Evolutionary conservation across 2,329 filamentous ascomycete genomes (phyloP).

Genomic region (Verticillium isaacii): DNA sequence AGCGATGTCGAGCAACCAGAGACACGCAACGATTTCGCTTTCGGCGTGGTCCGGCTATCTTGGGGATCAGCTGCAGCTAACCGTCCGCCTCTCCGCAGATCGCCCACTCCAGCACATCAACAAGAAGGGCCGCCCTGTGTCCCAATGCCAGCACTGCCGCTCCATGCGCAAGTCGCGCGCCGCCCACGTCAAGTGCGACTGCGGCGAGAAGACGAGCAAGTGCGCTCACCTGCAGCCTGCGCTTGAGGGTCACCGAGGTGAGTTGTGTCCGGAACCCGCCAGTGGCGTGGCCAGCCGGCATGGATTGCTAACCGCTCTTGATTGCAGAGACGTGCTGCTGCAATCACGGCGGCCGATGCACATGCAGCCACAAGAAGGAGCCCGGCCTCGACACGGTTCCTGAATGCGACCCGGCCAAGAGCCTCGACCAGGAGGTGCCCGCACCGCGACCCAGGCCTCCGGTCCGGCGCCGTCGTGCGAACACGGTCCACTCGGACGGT

Average conservation of each 20-base stretch:
- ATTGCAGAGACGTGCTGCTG: slow-evolving; percentile 61
- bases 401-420: slow-evolving; percentile 48
- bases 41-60: slow-evolving; percentile 9
- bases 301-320: neutral
- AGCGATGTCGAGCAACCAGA: neutral
- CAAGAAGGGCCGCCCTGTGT: slow-evolving; percentile 95
- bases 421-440: slow-evolving; percentile 35
- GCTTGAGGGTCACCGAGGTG: slow-evolving; percentile 55
- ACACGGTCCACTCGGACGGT: slow-evolving; percentile 58
- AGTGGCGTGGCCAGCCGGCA: neutral
- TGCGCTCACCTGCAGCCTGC: slow-evolving; percentile 56
- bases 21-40: neutral
- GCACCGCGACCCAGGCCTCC: slow-evolving; percentile 33
- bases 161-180: slow-evolving; percentile 92
- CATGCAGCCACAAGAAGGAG: slow-evolving; percentile 61
- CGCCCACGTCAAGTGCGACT: slow-evolving; percentile 94
- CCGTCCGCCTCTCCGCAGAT: slow-evolving; percentile 47
- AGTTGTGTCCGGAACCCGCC: slow-evolving; percentile 26
- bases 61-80: slow-evolving; percentile 16
- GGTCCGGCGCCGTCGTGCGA: slow-evolving; percentile 50
- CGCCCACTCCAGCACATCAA: slow-evolving; percentile 91
- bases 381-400: slow-evolving; percentile 55
- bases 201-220: slow-evolving; percentile 83
- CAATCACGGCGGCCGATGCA: slow-evolving; percentile 64
- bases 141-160: slow-evolving; percentile 96